phyloP scores from a whole-genome alignment of 140 eudicot genomes.

The Flaveria floridana region DNA sequence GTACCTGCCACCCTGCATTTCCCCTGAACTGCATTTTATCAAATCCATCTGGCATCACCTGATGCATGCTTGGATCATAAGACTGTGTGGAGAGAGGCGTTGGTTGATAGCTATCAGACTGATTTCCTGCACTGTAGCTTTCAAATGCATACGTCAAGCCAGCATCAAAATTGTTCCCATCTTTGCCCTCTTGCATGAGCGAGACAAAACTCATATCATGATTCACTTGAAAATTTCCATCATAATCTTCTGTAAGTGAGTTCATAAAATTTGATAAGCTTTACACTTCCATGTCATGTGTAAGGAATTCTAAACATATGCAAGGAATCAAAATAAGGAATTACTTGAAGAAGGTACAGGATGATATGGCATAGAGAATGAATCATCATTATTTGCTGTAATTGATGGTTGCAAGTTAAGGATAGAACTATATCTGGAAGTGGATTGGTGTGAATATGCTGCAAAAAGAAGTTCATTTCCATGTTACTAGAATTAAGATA shows the following conservation, averaged over 20 bases:
- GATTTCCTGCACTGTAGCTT: conserved; percentile 25
- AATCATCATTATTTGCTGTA: conserved; percentile 44
- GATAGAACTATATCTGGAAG: conserved; percentile 57
- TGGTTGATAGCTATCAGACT: conserved; percentile 44
- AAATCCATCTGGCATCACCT: conserved; percentile 39
- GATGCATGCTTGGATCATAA: conserved; percentile 36
- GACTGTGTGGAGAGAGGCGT: conserved; percentile 43
- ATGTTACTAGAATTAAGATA: neutral
- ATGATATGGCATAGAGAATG: conserved; percentile 55
- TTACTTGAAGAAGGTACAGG: conserved; percentile 61
- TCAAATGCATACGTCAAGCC: conserved; percentile 39
- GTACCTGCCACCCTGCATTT: conserved; percentile 70
- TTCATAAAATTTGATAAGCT: neutral
- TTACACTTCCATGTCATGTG: neutral
- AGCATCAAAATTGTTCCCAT: conserved; percentile 32
- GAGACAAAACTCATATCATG: conserved; percentile 49
- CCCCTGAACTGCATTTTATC: conserved; percentile 46
- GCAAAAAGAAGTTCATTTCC: conserved; percentile 38
- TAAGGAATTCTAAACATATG: neutral
- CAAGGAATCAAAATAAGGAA: neutral
- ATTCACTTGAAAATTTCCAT: conserved; percentile 45
- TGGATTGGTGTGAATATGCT: conserved; percentile 75
- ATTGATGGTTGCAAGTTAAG: conserved; percentile 51
- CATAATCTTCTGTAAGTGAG: conserved; percentile 54
- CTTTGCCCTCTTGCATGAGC: conserved; percentile 50